Conservation (phyloP, 2,329 filamentous ascomycete genomes). For the Sphaerulina populicola region DNA sequence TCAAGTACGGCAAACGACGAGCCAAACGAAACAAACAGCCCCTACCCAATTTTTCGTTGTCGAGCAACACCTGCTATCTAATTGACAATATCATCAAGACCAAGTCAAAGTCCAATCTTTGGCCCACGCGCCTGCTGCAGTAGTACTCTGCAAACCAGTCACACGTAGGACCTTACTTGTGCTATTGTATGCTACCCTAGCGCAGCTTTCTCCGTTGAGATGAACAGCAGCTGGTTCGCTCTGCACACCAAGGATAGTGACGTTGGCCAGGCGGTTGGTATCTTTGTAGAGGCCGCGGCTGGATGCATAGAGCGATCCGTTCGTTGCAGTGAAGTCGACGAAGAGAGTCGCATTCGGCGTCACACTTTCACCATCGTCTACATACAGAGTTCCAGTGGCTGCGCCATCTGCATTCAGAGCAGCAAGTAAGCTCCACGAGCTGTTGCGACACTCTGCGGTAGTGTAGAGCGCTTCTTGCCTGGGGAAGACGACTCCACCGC, state of each 20-base stretch:
- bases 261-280: conserved; percentile 50
- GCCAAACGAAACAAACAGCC: no score
- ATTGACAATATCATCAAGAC: conserved; percentile 24
- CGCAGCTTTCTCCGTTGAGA: conserved; percentile 45
- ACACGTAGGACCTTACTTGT: conserved; percentile 46
- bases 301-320: conserved; percentile 43
- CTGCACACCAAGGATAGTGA: conserved; percentile 54
- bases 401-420: conserved; percentile 49
- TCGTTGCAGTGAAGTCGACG: conserved; percentile 40
- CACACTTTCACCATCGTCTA: conserved; percentile 67
- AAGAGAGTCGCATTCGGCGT: conserved; percentile 48
- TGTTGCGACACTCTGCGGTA: conserved; percentile 53
- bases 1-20: no score
- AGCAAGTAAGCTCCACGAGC: conserved; percentile 59
- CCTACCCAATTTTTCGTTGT: no score
- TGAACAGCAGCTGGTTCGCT: conserved; percentile 38
- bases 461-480: conserved; percentile 61
- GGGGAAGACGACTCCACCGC: conserved; percentile 60
- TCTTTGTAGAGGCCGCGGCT: conserved; percentile 49
- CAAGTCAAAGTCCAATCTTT: conserved; percentile 51
- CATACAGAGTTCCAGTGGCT: conserved; percentile 56
- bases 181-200: conserved; percentile 43
- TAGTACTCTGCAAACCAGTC: conserved; percentile 43
- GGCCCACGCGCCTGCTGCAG: conserved; percentile 49
- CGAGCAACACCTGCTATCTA: no score